A percentile compares a stretch with the other conserved stretches of the same genome.
phyloP scores from a whole-genome alignment of 257 asterid genomes.

The Lantana camara region DNA sequence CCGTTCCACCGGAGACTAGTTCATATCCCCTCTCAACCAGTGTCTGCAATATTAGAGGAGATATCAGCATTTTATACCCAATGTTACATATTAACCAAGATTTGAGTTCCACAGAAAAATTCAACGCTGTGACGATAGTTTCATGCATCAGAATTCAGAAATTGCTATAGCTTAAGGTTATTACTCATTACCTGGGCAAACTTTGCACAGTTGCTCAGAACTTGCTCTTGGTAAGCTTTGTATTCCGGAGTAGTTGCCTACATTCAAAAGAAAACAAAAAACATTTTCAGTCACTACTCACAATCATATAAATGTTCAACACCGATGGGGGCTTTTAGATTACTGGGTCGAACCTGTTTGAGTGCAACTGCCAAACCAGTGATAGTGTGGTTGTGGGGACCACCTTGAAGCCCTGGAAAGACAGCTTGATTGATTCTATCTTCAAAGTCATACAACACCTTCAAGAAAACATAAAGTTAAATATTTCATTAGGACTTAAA shows the following conservation, averaged over 20 bases:
- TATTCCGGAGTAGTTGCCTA: slow-evolving; percentile 96
- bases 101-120: neutral
- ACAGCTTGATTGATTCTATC: slow-evolving; percentile 97
- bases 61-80: slow-evolving; percentile 4
- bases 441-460: slow-evolving; percentile 89
- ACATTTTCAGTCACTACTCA: too few species aligned
- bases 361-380: slow-evolving; percentile 95
- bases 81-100: slow-evolving; percentile 3
- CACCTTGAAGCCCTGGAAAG: slow-evolving; percentile 99
- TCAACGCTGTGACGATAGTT: too few species aligned
- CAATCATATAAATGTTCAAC: too few species aligned
- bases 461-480: slow-evolving; percentile 23
- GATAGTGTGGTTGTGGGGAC: slow-evolving; percentile 98
- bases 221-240: slow-evolving; percentile 92
- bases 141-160: too few species aligned
- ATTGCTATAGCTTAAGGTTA: too few species aligned
- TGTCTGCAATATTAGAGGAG: slow-evolving; percentile 46
- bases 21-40: slow-evolving; percentile 74
- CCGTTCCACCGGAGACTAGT: slow-evolving; percentile 97
- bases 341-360: slow-evolving; percentile 93
- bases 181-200: slow-evolving; percentile 97
- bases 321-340: slow-evolving; percentile 12
- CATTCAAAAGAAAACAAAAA: slow-evolving; percentile 15
- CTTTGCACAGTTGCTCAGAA: slow-evolving; percentile 81
- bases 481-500: neutral